These are phyloP conservation scores for Linanthus parryae DNA, from an alignment of 148 eudicot species.

Conservation along the genomic window DNA sequence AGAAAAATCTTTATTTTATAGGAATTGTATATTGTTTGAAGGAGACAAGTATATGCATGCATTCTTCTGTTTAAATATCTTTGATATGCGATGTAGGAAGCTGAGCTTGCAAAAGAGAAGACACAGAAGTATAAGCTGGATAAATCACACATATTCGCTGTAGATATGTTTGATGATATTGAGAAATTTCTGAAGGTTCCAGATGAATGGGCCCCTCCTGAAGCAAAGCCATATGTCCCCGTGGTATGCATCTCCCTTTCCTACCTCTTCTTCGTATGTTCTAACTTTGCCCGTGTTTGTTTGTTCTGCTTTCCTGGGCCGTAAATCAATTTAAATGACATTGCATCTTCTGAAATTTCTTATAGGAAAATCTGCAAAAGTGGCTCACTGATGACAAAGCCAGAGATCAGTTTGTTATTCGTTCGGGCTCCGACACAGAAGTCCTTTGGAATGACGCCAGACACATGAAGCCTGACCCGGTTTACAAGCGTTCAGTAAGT, in stretches of 20 bases:
- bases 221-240: slow-evolving; percentile 70
- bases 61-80: too few species aligned
- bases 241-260: slow-evolving; percentile 54
- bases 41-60: too few species aligned
- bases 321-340: background rate
- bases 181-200: slow-evolving; percentile 87
- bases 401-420: slow-evolving; percentile 92
- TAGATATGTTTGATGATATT: slow-evolving; percentile 78
- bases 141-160: slow-evolving; percentile 68
- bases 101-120: slow-evolving; percentile 72
- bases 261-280: background rate
- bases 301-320: slow-evolving; percentile 2
- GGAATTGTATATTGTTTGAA: too few species aligned
- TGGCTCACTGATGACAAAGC: slow-evolving; percentile 97
- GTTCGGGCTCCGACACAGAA: slow-evolving; percentile 81
- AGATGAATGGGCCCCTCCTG: slow-evolving; percentile 97
- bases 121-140: slow-evolving; percentile 70
- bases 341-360: background rate
- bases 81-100: slow-evolving; percentile 82
- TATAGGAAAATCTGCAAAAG: slow-evolving; percentile 81
- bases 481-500: slow-evolving; percentile 75
- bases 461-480: slow-evolving; percentile 74
- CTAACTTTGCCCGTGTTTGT: background rate
- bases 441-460: slow-evolving; percentile 99
- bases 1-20: too few species aligned